Evolutionary conservation across 2,329 filamentous ascomycete species (phyloP).

Genomic region (Epichloe coenophiala): DNA sequence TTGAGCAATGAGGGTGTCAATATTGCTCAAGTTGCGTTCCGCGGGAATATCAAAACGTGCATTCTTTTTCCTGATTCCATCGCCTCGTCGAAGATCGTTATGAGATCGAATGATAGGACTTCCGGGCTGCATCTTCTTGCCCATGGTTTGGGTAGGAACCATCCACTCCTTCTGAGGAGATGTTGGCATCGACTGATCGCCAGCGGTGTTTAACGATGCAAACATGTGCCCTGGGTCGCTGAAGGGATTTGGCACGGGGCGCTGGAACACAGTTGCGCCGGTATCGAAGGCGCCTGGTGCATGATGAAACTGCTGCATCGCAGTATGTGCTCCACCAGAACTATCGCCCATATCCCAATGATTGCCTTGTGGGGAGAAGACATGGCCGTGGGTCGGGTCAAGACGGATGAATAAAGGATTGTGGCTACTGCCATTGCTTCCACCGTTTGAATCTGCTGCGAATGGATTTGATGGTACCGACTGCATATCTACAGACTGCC

Average conservation of each 20-base stretch:
- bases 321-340: constrained; percentile 59
- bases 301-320: constrained; percentile 52
- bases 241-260: constrained; percentile 42
- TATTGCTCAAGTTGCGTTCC: constrained; percentile 86
- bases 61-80: constrained; percentile 97
- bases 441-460: constrained; percentile 38
- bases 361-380: constrained; percentile 26
- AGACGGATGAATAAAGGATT: constrained; percentile 57
- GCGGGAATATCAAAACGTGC: constrained; percentile 93
- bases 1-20: constrained; percentile 81
- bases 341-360: constrained; percentile 54
- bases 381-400: constrained; percentile 33
- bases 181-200: constrained; percentile 36
- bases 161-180: constrained; percentile 49
- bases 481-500: constrained; percentile 53
- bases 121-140: constrained; percentile 50
- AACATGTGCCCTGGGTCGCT: constrained; percentile 41
- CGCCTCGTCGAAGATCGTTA: constrained; percentile 64
- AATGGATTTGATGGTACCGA: constrained; percentile 49
- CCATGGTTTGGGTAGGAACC: constrained; percentile 32
- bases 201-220: constrained; percentile 30
- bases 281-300: constrained; percentile 43
- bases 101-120: constrained; percentile 60
- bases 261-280: constrained; percentile 38
- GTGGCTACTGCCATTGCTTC: constrained; percentile 38